Evolutionary conservation across 257 asterid genomes (phyloP), one percentile per base, ranked within the genome.

Genomic region (Nicotiana sylvestris): DNA sequence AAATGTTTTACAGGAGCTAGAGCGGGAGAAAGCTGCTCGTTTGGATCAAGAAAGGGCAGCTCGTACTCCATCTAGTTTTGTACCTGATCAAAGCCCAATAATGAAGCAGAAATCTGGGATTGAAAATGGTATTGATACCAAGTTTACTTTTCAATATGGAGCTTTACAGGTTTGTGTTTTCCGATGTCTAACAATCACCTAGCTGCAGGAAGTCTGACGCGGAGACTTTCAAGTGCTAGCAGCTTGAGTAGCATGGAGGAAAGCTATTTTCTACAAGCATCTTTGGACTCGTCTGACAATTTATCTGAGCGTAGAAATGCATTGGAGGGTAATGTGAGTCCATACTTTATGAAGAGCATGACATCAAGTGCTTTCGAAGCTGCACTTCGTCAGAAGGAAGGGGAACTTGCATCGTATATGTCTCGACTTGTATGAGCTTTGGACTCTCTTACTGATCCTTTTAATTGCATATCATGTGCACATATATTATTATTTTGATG

Each of bases 161-260:
- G 53, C 69, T 82, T 66, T 64, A 51, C 49, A 27, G 27, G 53
- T 76, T 79, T 27, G 35, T 53, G 15, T 60, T 55, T 29, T 58
- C 61, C 33, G 66, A 53, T 68, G 65, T 81, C 77, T 90, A 85
- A 81, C 72, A 33, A 72, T 86, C 76, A 55, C 66, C 78, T 83
- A 90, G 46, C 70, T 82, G 86, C 98, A 96, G 99, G 98, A 53
- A 83, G 76, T 86, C 87, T 92, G 93, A 81, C 89, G 77, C 97
- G 95, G 62, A 92, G 89, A 91, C 88, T 92, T 85, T 96, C 98
- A 29, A 93, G 96, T 86, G 91, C 94, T 29, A 91, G 98, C 90
- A 96, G 98, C 89, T 86, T 96, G 90, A 87, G 94, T 88, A 93
- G 97, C 78, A 94, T 96, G 97, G 99, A 94, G 88, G 99, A 96